Evolutionary conservation across 768 basidiomycete genomes (phyloP).

Genomic region (Amanita inopinata): DNA sequence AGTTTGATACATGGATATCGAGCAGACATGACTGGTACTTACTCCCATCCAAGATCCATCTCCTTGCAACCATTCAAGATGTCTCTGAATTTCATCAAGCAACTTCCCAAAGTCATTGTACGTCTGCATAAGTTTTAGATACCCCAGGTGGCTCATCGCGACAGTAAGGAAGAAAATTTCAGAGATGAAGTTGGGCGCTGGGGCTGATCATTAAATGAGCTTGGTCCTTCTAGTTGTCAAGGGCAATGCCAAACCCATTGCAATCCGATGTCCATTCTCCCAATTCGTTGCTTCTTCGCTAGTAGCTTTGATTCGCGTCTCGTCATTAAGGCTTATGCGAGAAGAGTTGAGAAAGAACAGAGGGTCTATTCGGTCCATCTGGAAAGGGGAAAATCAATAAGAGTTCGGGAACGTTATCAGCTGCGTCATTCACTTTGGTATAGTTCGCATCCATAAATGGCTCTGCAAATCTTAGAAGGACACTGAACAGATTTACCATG

Average conservation of each 20-base stretch:
- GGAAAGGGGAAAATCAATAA: constrained; percentile 5
- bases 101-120: constrained; percentile 69
- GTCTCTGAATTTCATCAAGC: constrained; percentile 64
- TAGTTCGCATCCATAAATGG: constrained; percentile 92
- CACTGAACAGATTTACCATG: constrained; percentile 82
- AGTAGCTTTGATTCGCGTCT: constrained; percentile 90
- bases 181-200: constrained; percentile 85
- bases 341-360: constrained; percentile 66
- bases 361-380: constrained; percentile 91
- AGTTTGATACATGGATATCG: not conserved
- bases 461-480: constrained; percentile 79
- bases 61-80: constrained; percentile 65
- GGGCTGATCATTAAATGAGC: constrained; percentile 25
- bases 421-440: constrained; percentile 50
- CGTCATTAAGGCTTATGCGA: constrained; percentile 72
- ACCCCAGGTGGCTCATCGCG: constrained; percentile 84
- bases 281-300: constrained; percentile 78
- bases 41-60: constrained; percentile 82
- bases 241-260: constrained; percentile 27
- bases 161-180: constrained; percentile 87
- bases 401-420: not conserved
- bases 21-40: constrained; percentile 22
- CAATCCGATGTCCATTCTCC: constrained; percentile 39
- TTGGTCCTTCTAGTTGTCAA: not conserved
- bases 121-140: constrained; percentile 69